These are phyloP conservation scores for Rachicladosporium sp. DNA, from an alignment of 2,329 filamentous ascomycete species.

Conservation along the genomic window DNA sequence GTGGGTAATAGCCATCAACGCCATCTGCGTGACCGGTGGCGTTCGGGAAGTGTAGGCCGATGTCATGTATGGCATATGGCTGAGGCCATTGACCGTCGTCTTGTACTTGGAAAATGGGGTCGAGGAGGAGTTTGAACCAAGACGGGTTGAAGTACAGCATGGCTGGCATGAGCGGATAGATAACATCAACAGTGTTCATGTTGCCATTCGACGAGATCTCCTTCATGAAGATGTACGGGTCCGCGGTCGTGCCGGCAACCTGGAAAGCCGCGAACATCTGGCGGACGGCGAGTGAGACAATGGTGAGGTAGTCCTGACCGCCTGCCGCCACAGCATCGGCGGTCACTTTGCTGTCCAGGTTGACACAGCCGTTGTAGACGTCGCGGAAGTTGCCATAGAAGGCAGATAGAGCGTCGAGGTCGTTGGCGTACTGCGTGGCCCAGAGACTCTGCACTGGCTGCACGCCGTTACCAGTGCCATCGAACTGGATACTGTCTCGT, in stretches of 20 bases:
- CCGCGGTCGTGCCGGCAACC: slow-evolving; percentile 36
- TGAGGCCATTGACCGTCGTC: slow-evolving; percentile 32
- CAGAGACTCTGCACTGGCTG: slow-evolving; percentile 34
- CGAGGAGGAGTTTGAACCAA: slow-evolving; percentile 31
- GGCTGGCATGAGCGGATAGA: slow-evolving; percentile 20
- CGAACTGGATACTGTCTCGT: slow-evolving; percentile 37
- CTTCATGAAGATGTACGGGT: slow-evolving; percentile 42
- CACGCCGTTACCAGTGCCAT: slow-evolving; percentile 27
- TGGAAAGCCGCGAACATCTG: slow-evolving; percentile 41
- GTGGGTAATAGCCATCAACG: slow-evolving; percentile 41
- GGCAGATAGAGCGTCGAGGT: slow-evolving; percentile 34
- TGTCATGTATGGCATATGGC: slow-evolving; percentile 59
- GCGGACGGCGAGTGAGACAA: slow-evolving; percentile 40
- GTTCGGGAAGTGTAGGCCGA: slow-evolving; percentile 57
- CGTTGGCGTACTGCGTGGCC: slow-evolving; percentile 36
- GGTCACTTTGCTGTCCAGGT: slow-evolving; percentile 29
- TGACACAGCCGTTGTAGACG: slow-evolving; percentile 22
- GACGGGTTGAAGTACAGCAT: slow-evolving; percentile 30
- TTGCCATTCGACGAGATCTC: slow-evolving; percentile 38
- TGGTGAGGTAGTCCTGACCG: slow-evolving; percentile 36
- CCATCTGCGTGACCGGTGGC: slow-evolving; percentile 37
- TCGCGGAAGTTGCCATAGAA: slow-evolving; percentile 37
- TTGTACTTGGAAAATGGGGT: slow-evolving; percentile 33
- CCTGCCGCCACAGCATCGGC: slow-evolving; percentile 32
- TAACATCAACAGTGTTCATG: slow-evolving; percentile 22